Evolutionary conservation across 805 yeast genomes (phyloP).

Genomic region (Kluyveromyces nonfermentans): DNA sequence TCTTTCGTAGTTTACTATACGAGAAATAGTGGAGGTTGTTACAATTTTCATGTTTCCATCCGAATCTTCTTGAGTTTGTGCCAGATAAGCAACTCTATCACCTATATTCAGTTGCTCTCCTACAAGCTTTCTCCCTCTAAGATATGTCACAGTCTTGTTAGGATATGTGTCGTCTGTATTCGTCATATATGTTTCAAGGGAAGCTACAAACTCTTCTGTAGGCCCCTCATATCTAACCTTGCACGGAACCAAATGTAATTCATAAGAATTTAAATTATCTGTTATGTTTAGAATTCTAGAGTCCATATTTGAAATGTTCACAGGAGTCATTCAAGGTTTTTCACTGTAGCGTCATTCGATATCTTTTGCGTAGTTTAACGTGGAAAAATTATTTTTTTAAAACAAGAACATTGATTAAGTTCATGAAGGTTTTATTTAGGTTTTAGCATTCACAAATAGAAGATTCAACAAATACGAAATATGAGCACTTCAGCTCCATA

Average conservation of each 20-base stretch:
- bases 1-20: slow-evolving; percentile 29
- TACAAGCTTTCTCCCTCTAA: slow-evolving; percentile 30
- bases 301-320: background rate
- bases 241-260: slow-evolving; percentile 18
- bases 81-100: slow-evolving; percentile 11
- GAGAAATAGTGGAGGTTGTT: slow-evolving; percentile 6
- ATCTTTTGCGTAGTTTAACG: background rate
- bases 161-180: slow-evolving; percentile 5
- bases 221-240: slow-evolving; percentile 14
- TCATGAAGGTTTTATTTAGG: background rate
- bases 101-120: slow-evolving; percentile 16
- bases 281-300: background rate
- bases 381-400: no score
- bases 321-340: slow-evolving; percentile 8
- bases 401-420: no score
- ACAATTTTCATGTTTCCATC: slow-evolving; percentile 8
- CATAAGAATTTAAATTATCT: slow-evolving; percentile 1
- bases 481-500: slow-evolving; percentile 28
- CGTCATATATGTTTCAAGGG: slow-evolving; percentile 9
- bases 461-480: background rate
- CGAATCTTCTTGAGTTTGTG: slow-evolving; percentile 11
- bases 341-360: background rate
- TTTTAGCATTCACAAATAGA: no score
- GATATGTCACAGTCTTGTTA: slow-evolving; percentile 15
- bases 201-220: slow-evolving; percentile 11